Conservation (phyloP, 495 filamentous ascomycete species). For the Lasiosphaeria ovina region DNA sequence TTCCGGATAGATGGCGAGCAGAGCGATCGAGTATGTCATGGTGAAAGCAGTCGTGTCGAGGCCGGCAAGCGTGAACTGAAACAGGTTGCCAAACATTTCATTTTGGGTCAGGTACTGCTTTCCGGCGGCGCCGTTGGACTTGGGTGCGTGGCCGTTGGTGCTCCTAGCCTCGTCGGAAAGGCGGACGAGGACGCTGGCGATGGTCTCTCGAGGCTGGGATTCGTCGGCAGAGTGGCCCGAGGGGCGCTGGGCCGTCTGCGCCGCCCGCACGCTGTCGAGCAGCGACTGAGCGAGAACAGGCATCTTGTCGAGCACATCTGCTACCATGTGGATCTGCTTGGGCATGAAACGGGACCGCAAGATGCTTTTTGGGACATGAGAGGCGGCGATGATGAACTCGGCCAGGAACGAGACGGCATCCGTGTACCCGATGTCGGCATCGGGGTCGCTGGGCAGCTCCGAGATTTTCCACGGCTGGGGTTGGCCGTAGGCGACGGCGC, state of each 20-base stretch:
- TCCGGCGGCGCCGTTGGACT: neutral
- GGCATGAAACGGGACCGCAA: slow-evolving; percentile 35
- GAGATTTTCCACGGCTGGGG: slow-evolving; percentile 29
- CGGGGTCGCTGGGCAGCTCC: slow-evolving; percentile 11
- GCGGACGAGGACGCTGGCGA: slow-evolving; percentile 38
- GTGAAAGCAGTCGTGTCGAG: slow-evolving; percentile 53
- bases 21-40: slow-evolving; percentile 40
- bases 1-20: slow-evolving; percentile 44
- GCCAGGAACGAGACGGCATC: slow-evolving; percentile 33
- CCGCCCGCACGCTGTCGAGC: slow-evolving; percentile 32
- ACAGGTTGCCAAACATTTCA: slow-evolving; percentile 50
- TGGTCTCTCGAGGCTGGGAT: slow-evolving; percentile 25
- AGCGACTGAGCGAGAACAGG: slow-evolving; percentile 28
- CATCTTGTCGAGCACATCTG: slow-evolving; percentile 22
- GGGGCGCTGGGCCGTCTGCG: neutral
- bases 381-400: slow-evolving; percentile 31
- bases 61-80: slow-evolving; percentile 50
- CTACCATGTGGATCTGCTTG: slow-evolving; percentile 28
- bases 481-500: slow-evolving; percentile 38
- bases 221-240: neutral
- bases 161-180: slow-evolving; percentile 14
- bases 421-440: slow-evolving; percentile 31
- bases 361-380: slow-evolving; percentile 29
- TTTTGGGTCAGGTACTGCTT: slow-evolving; percentile 34
- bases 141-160: neutral